Conservation (phyloP, 495 filamentous ascomycete genomes). For the Neurospora pannonica region DNA sequence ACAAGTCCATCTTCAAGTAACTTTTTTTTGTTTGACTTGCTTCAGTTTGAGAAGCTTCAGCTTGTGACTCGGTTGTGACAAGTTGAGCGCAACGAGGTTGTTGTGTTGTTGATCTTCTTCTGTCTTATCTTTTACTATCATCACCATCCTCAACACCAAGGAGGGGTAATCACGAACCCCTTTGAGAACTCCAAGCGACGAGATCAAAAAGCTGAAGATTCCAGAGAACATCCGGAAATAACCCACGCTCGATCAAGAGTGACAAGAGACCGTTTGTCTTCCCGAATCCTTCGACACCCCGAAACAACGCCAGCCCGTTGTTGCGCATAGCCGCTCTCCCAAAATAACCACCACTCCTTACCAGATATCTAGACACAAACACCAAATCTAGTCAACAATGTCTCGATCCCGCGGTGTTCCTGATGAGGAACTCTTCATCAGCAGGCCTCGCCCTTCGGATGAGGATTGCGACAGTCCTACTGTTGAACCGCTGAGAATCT, state of each 20-base stretch:
- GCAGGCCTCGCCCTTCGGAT: slow-evolving; percentile 34
- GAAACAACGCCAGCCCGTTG: background rate
- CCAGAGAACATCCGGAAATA: background rate
- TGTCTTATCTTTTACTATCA: background rate
- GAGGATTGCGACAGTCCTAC: slow-evolving; percentile 57
- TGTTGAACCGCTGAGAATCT: slow-evolving; percentile 78
- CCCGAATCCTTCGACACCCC: slow-evolving; percentile 4
- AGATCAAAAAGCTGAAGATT: background rate
- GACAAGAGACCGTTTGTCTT: background rate
- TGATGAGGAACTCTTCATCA: slow-evolving; percentile 72
- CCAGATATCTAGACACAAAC: slow-evolving; percentile 6
- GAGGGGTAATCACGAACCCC: slow-evolving; percentile 3
- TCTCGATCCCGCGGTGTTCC: slow-evolving; percentile 43
- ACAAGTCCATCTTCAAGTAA: background rate
- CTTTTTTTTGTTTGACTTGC: background rate
- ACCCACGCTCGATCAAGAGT: background rate
- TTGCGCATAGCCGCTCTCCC: background rate
- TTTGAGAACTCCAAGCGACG: background rate
- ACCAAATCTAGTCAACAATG: slow-evolving; percentile 26
- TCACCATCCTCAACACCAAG: slow-evolving; percentile 1
- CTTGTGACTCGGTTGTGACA: background rate
- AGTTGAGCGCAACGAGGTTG: background rate
- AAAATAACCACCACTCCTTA: slow-evolving; percentile 1
- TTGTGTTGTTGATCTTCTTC: background rate
- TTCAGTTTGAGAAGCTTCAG: background rate